Evolutionary conservation across 1,284 basidiomycete species (phyloP).

Genomic region (Ganoderma sp.): DNA sequence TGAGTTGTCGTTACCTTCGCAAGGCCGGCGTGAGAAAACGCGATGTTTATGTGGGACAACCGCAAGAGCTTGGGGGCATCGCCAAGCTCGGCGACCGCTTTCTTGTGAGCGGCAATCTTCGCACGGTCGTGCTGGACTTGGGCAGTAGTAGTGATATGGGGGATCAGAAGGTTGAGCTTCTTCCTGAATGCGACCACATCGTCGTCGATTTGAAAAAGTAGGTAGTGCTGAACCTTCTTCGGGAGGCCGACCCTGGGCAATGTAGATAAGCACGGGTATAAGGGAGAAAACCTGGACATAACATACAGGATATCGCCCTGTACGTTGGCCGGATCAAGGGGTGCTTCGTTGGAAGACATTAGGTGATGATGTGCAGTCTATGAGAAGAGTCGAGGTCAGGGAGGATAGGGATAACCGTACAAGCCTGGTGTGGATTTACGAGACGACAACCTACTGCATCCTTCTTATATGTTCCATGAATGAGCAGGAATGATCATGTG

Average conservation of each 20-base stretch:
- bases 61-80: too few species aligned
- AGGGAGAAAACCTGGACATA: neutral
- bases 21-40: too few species aligned
- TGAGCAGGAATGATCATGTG: too few species aligned
- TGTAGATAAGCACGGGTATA: neutral
- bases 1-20: too few species aligned
- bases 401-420: too few species aligned
- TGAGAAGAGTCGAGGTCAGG: too few species aligned
- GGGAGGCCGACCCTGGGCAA: conserved; percentile 41
- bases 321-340: conserved; percentile 48
- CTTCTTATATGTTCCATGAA: too few species aligned
- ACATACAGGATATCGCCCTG: conserved; percentile 56
- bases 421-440: too few species aligned
- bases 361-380: neutral
- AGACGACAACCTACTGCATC: too few species aligned
- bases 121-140: conserved; percentile 26
- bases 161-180: conserved; percentile 39
- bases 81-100: too few species aligned
- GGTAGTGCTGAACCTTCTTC: conserved; percentile 50
- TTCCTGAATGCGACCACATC: conserved; percentile 32
- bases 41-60: too few species aligned
- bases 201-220: conserved; percentile 49
- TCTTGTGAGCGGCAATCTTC: conserved; percentile 16
- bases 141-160: conserved; percentile 40
- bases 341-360: conserved; percentile 23